phyloP scores from a whole-genome alignment of 345 rosid genomes.

The Linum trigynum region DNA sequence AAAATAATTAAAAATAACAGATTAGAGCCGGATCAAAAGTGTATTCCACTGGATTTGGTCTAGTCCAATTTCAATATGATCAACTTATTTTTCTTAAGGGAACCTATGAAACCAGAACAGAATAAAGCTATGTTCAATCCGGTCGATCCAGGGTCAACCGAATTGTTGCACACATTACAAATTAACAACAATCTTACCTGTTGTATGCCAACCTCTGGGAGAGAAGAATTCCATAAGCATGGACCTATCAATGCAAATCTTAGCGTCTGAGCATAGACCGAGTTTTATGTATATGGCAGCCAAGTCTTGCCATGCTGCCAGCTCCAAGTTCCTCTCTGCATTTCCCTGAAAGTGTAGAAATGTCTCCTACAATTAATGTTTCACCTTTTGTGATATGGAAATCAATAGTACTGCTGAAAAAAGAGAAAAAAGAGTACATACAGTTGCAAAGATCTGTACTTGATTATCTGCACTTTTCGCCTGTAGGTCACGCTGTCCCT shows the following conservation, averaged over 20 bases:
- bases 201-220: constrained; percentile 67
- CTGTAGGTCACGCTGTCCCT: constrained; percentile 51
- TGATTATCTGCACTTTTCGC: constrained; percentile 23
- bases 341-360: constrained; percentile 28
- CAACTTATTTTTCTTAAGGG: too few species aligned
- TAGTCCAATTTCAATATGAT: too few species aligned
- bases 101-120: too few species aligned
- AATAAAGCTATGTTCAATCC: too few species aligned
- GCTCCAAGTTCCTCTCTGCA: constrained; percentile 44
- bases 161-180: too few species aligned
- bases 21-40: too few species aligned
- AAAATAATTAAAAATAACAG: too few species aligned
- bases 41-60: too few species aligned
- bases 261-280: constrained; percentile 60
- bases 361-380: neutral
- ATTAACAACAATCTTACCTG: constrained; percentile 35
- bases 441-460: constrained; percentile 18
- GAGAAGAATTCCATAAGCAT: constrained; percentile 50
- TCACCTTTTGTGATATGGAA: neutral
- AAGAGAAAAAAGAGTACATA: constrained; percentile 31
- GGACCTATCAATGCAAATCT: constrained; percentile 65
- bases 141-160: too few species aligned
- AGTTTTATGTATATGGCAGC: constrained; percentile 54
- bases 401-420: neutral
- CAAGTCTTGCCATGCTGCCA: constrained; percentile 78